Base-by-base conservation (phyloP, 2,329 filamentous ascomycete species). In the Colletotrichum destructivum region DNA sequence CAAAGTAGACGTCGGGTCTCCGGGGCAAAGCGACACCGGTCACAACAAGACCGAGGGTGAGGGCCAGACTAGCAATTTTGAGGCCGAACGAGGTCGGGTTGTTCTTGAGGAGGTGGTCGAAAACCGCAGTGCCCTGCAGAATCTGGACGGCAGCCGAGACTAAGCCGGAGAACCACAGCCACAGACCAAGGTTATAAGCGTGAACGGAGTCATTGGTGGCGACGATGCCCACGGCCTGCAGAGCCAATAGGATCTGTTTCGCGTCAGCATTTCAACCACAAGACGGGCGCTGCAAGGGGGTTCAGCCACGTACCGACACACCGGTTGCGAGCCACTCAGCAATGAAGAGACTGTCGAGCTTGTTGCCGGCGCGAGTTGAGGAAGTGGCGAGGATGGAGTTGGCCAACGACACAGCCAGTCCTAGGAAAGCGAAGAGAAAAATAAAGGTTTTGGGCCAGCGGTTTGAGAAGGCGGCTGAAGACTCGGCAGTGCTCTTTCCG, bases 401-500 rank as follows among this genome's bases (percentile, higher is more conserved):
- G 3, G 88, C 84, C 63, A 92, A 80, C 2, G 91, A 92, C 15
- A 88, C 79, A 9, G 82, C 84, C 16, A 89, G 80, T 2, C 91
- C 92, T 47, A 84, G 71, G 15, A 84, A 67, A 0, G 90, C 87
- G n/a, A 89, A 85, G 4, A 89, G 44, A 5, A 89, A 77, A 55
- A 93, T 84, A 26, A 85, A 78, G 4, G 83, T 73, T 77, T 92
- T 92, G 65, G 90, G 86, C 69, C 85, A 76, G 69, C 83, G 88
- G 74, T 89, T 87, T 38, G 91, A 92, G 77, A 91, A 95, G 49
- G 85, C 85, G 26, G 86, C 85, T 63, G 90, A 78, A 1, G 90
- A 90, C 77, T 92, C 90, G 51, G 88, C 85, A 0, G 90, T 92
- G 42, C 91, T 92, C 74, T 87, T 85, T 60, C 93, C 93, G 81